Base-by-base conservation (phyloP, 495 filamentous ascomycete genomes). In the Lineolata rhizophorae region DNA sequence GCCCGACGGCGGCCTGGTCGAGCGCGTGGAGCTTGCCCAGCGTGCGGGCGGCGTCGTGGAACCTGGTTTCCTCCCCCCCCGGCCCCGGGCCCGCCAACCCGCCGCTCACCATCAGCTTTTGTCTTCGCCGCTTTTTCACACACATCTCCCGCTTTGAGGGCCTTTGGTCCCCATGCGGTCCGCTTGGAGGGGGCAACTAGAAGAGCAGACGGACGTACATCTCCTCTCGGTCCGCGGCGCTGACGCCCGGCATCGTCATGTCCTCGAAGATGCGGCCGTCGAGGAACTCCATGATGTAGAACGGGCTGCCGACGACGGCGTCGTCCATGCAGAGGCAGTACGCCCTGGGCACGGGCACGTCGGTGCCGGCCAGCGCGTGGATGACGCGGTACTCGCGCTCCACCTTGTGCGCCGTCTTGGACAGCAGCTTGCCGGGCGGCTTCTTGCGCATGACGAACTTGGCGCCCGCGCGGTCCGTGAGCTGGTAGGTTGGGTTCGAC, bases 241-340 rank as follows among this genome's bases (percentile, higher is more conserved):
- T 53, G 0, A 83, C 70, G 4, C 54, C 65, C 4, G 79, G 81
- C 47, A 93, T 69, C 6, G 71, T 55, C 6, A 79, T 69, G 49
- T 91, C 74, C 36, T 77, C 75, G 44, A 92, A 72, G 44, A 90
- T 84, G 34, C 83, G 70, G 14, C 83, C 83, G 44, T 81, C 76
- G 25, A 91, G 57, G 45, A 80, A 91, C 41, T 78, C 70, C 83
- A 93, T 91, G 36, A 93, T 72, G 53, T 91, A 93, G 50, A 93
- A 93, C 3, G 80, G 65, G 3, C 77, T 90, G 13, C 79, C 83
- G 40, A 92, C 55, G 4, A 93, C 66, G 20, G 39, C 45, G 20
- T 45, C 42, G 46, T 92, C 82, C 42, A 78, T 69, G 55, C 83
- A 93, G 9, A 92, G 64, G 41, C 72, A 72, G 51, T 82, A 77